Evolutionary conservation across 371 early-diverging fungal genomes (phyloP), one percentile per base, ranked within the genome.

Genomic region (Syncephalastrum sp.): DNA sequence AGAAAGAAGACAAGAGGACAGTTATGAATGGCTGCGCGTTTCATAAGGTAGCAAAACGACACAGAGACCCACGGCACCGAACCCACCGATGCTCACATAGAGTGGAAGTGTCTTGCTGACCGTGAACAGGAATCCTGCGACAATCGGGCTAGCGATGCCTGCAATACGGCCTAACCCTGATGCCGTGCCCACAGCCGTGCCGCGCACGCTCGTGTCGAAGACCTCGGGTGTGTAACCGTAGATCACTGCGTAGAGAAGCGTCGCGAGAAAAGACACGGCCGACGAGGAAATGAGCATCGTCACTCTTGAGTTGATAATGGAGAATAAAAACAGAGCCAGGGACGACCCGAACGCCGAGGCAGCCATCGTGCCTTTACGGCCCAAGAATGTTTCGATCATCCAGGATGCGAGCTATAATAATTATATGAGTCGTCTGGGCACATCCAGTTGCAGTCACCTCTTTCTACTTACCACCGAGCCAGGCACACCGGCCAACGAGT

Each of bases 181-280:
- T 0, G 92, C 89, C 12, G 87, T 83, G 4, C 93, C 94, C 21
- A 85, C 85, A 1, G 89, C 92, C 2, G 92, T 92, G 24, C 92
- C 93, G 7, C 94, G 82, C 13, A 89, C 79, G 10, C 78, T 72
- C 0, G 91, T 82, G 17, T 83, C 83, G 64, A 94, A 94, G 19
- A 91, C 92, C 57, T 94, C 94, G 0, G 94, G 93, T n/a, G 94
- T 92, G 56, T 92, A 94, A 0, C 89, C 86, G 63, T 94, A 94
- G 5, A 88, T 82, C 24, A 89, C 89, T 3, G 92, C 94, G 67
- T 92, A 94, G 63, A 91, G 81, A 17, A 91, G 60, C 2, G 92
- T 91, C 42, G 84, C 85, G 21, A 91, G 70, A 19, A 92, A 83
- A 1, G 84, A 83, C 16, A 90, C 83, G 1, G 83, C 64, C 1